A percentile compares a stretch with the other conserved stretches of the same genome.
Evolutionary conservation across 2,329 filamentous ascomycete genomes (phyloP).

Genomic region (Epichloe sp.): DNA sequence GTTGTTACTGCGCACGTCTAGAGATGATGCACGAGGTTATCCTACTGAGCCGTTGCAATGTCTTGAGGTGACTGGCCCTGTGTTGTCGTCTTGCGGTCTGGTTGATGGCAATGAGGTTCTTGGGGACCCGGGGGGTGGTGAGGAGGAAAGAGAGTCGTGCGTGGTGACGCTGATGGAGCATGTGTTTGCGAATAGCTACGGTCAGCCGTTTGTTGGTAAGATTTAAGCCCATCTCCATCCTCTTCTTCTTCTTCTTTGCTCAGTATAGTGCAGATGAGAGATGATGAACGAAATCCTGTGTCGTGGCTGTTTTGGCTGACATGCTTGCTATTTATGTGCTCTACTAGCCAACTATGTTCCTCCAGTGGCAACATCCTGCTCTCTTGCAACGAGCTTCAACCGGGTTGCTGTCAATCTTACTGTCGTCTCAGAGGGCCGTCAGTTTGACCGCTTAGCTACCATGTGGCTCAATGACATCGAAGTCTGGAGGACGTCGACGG

Average conservation of each 20-base stretch:
- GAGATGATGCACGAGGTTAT: not conserved
- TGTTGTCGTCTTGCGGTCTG: conserved; percentile 36
- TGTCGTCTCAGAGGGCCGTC: conserved; percentile 54
- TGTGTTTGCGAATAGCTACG: conserved; percentile 60
- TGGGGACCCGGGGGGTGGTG: not conserved
- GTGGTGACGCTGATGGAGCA: conserved; percentile 53
- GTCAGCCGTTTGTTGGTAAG: conserved; percentile 58
- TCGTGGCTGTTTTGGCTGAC: not conserved
- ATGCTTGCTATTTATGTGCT: not conserved
- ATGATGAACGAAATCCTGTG: not conserved
- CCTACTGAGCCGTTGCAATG: conserved; percentile 29
- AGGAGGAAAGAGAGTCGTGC: conserved; percentile 20
- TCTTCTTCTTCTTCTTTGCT: not conserved
- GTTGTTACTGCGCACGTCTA: not conserved
- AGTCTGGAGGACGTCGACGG: conserved; percentile 73
- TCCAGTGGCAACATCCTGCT: conserved; percentile 44
- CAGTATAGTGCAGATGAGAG: not conserved
- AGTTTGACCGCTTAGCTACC: conserved; percentile 63
- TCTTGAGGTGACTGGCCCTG: conserved; percentile 57
- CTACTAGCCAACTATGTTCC: conserved; percentile 9
- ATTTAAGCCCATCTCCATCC: conserved; percentile 1
- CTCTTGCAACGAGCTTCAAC: conserved; percentile 60
- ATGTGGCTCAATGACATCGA: conserved; percentile 69
- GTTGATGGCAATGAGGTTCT: conserved; percentile 6
- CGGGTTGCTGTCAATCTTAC: conserved; percentile 66